Evolutionary conservation across 108 stramenopile species (phyloP), one percentile per base, ranked within the genome.

Genomic region (Ochromonas danica): DNA sequence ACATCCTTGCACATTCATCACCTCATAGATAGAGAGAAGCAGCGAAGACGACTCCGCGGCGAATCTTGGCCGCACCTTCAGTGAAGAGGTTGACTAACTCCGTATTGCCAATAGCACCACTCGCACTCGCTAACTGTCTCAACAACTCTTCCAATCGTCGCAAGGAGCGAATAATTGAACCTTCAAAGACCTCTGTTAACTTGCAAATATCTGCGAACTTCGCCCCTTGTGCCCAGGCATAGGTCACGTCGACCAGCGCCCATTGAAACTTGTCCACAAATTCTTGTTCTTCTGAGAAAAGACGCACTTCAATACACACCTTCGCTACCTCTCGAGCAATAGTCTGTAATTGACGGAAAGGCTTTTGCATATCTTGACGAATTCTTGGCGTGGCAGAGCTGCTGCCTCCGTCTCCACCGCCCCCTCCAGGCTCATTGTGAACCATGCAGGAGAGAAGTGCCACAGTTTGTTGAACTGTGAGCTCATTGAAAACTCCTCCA

Each of bases 21-120:
- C n/a, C 65, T 61, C 2, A 97, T 14, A 95, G 79, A 77, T 97
- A 95, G 42, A 96, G 84, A n/a, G 92, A 92, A 57, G 90, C 93
- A 81, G 95, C 96, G 70, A 99, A 99, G 1, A 99, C 96, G 82
- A 99, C 98, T 78, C 97, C 99, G 39, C 99, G 89, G 72, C 94
- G 93, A 78, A 99, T 88, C 27, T 91, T 87, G 61, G 94, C 93
- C 77, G 93, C 88, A 36, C 94, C 97, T 77, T 94, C 92, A 70
- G 91, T 92, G 75, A 99, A 98, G 87, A 95, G 96, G 25, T 86
- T 85, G 81, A 93, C 86, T 27, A 99, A 88, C 80, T 95, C 94
- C 3, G 88, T 86, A 79, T 98, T 95, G 14, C 99, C 99, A 61
- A 99, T 93, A 36, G 96, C 91, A 78, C 89, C 89, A 0, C 95